These are phyloP conservation scores for Butyriboletus pseudospeciosus DNA, from an alignment of 1,284 basidiomycete genomes.

Conservation along the genomic window DNA sequence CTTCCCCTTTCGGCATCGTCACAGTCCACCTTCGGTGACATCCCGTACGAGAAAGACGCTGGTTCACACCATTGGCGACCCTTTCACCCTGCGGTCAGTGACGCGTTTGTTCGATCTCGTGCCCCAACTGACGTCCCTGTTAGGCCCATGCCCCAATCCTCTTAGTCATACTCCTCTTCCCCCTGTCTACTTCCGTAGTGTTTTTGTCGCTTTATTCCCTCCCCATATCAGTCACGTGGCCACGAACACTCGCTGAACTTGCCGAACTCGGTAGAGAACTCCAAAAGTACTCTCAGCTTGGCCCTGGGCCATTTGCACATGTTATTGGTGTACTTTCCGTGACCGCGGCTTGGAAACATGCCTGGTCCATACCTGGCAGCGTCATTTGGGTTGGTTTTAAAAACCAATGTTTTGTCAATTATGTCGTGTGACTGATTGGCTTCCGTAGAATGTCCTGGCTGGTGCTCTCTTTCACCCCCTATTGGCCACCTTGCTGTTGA, in stretches of 20 bases:
- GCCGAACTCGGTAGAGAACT: conserved; percentile 70
- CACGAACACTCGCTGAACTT: conserved; percentile 67
- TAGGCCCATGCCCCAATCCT: conserved; percentile 63
- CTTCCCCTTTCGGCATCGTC: conserved; percentile 67
- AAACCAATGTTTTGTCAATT: conserved; percentile 29
- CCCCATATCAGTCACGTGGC: conserved; percentile 72
- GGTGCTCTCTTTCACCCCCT: conserved; percentile 80
- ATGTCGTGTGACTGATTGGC: conserved; percentile 20
- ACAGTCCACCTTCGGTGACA: conserved; percentile 48
- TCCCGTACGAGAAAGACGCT: conserved; percentile 40
- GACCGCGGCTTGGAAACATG: conserved; percentile 90
- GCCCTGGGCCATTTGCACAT: conserved; percentile 56
- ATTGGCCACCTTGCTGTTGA: conserved; percentile 73
- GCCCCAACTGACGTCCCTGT: conserved; percentile 13
- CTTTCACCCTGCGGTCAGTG: conserved; percentile 49
- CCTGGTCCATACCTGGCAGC: conserved; percentile 89
- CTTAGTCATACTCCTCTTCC: conserved; percentile 65
- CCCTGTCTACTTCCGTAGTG: conserved; percentile 55
- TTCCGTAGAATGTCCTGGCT: conserved; percentile 75
- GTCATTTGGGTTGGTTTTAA: conserved; percentile 67
- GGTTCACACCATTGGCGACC: conserved; percentile 38
- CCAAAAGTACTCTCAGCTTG: conserved; percentile 71
- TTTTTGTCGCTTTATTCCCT: conserved; percentile 51
- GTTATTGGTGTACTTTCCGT: conserved; percentile 78
- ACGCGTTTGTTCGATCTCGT: conserved; percentile 10